phyloP scores from a whole-genome alignment of 1,284 basidiomycete genomes.

The Rhodotorula sp. region DNA sequence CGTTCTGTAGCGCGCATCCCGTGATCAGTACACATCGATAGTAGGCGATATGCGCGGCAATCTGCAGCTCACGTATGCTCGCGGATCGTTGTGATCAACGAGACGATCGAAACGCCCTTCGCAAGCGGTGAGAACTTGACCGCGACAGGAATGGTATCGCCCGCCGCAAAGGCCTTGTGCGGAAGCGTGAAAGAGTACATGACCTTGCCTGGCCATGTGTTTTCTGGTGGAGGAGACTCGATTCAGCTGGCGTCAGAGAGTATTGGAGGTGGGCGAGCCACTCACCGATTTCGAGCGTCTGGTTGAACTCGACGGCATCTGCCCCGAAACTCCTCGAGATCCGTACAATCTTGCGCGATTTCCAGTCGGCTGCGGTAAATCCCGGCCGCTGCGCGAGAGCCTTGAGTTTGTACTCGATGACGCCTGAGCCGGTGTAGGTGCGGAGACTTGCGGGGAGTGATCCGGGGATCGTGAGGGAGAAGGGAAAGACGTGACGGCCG shows the following conservation, averaged over 20 bases:
- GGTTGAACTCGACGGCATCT: slow-evolving; percentile 89
- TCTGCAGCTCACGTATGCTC: slow-evolving; percentile 56
- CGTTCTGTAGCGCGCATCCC: slow-evolving; percentile 46
- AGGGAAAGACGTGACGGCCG: slow-evolving; percentile 84
- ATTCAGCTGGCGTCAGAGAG: neutral
- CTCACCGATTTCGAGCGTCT: slow-evolving; percentile 69
- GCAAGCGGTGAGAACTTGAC: slow-evolving; percentile 81
- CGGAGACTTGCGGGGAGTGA: slow-evolving; percentile 72
- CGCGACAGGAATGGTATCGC: slow-evolving; percentile 73
- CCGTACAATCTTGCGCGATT: slow-evolving; percentile 61
- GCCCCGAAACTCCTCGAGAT: slow-evolving; percentile 70
- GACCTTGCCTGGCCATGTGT: slow-evolving; percentile 87
- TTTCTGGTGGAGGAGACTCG: slow-evolving; percentile 55
- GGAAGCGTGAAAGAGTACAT: slow-evolving; percentile 57
- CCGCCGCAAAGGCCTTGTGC: slow-evolving; percentile 86
- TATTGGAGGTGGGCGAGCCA: neutral
- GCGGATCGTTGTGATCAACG: slow-evolving; percentile 66
- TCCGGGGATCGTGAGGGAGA: slow-evolving; percentile 76
- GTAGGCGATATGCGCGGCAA: too few species aligned
- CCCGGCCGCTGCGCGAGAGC: slow-evolving; percentile 69
- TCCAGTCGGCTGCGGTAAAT: slow-evolving; percentile 66
- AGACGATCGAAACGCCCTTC: slow-evolving; percentile 75
- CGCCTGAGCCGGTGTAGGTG: slow-evolving; percentile 60
- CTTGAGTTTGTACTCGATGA: slow-evolving; percentile 79
- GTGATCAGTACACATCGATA: neutral